phyloP scores from a whole-genome alignment of 2,329 filamentous ascomycete species.

The Canariomyces notabilis region DNA sequence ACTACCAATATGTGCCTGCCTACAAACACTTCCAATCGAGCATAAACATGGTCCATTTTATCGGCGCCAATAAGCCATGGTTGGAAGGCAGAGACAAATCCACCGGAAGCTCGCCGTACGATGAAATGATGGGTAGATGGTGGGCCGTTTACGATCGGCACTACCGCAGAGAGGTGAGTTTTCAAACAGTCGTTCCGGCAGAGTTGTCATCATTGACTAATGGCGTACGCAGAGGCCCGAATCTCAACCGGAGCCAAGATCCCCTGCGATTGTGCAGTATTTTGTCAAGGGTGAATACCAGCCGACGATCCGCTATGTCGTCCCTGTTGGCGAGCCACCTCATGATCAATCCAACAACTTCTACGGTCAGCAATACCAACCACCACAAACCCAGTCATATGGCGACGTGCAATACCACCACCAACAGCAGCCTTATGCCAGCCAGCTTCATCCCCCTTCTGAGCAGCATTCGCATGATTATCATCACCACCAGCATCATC shows the following conservation, averaged over 20 bases:
- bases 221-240: background rate
- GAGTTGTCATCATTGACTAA: constrained; percentile 3
- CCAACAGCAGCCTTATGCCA: constrained; percentile 21
- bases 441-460: constrained; percentile 18
- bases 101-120: constrained; percentile 60
- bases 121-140: constrained; percentile 82
- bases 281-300: constrained; percentile 52
- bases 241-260: constrained; percentile 14
- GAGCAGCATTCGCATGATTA: constrained; percentile 18
- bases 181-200: constrained; percentile 4
- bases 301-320: constrained; percentile 29
- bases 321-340: constrained; percentile 33
- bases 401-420: constrained; percentile 19
- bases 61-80: constrained; percentile 90
- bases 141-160: constrained; percentile 93
- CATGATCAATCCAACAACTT: constrained; percentile 22
- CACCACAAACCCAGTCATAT: constrained; percentile 24
- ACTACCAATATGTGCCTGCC: constrained; percentile 96
- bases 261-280: constrained; percentile 43
- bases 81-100: constrained; percentile 53
- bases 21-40: constrained; percentile 88
- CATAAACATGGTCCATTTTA: constrained; percentile 91
- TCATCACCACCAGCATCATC: constrained; percentile 14
- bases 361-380: constrained; percentile 30
- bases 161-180: constrained; percentile 55